These are phyloP conservation scores for Fusarium keratoplasticum DNA, from an alignment of 2,329 filamentous ascomycete genomes.

Conservation along the genomic window DNA sequence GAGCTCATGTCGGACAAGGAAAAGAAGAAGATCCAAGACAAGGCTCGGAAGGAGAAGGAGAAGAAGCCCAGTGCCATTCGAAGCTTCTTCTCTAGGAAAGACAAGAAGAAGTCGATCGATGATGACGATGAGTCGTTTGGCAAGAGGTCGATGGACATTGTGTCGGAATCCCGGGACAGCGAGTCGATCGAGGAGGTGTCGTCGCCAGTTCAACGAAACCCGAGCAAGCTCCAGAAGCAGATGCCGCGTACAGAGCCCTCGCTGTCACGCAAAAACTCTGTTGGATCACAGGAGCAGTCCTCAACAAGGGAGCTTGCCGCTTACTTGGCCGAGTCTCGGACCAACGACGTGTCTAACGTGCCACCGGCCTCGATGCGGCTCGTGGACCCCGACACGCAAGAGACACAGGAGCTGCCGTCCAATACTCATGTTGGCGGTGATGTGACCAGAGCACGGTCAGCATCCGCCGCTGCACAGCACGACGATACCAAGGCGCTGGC, in stretches of 20 bases:
- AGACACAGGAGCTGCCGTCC: constrained; percentile 53
- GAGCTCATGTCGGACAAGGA: constrained; percentile 74
- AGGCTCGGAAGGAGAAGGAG: constrained; percentile 79
- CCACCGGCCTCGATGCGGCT: constrained; percentile 69
- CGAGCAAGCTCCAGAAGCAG: constrained; percentile 79
- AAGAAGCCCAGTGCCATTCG: constrained; percentile 69
- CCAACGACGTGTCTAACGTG: constrained; percentile 67
- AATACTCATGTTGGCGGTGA: constrained; percentile 46
- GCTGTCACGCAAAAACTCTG: constrained; percentile 54
- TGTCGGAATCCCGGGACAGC: constrained; percentile 57
- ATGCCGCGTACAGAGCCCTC: constrained; percentile 64
- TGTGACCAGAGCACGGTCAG: constrained; percentile 46
- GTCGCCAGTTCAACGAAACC: constrained; percentile 66
- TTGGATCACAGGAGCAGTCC: constrained; percentile 45
- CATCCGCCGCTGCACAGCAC: constrained; percentile 49
- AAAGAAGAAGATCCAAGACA: constrained; percentile 78
- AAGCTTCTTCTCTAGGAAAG: constrained; percentile 72
- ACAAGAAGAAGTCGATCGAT: constrained; percentile 67
- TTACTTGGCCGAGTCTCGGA: constrained; percentile 57
- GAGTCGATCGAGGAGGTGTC: constrained; percentile 58
- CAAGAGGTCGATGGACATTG: constrained; percentile 71
- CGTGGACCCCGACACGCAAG: constrained; percentile 65
- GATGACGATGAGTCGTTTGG: constrained; percentile 71
- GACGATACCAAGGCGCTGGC: constrained; percentile 51
- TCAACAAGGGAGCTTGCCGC: constrained; percentile 56